Conservation (phyloP, 1,284 basidiomycete genomes). For the Sutorius eximius region DNA sequence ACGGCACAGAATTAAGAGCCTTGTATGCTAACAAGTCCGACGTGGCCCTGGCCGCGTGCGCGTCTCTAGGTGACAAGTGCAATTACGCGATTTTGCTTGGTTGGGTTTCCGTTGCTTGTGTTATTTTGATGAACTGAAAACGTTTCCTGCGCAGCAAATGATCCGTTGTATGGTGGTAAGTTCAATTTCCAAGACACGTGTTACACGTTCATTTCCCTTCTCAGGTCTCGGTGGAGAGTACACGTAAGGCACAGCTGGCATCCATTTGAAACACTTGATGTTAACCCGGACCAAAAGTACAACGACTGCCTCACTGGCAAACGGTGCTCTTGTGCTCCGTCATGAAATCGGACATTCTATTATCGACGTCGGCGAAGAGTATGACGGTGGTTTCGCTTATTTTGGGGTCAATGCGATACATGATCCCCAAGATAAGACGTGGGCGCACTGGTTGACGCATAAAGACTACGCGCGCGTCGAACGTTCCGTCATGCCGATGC, state of each 20-base stretch:
- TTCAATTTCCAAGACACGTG: background rate
- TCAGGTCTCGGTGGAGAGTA: conserved; percentile 78
- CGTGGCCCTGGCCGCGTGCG: conserved; percentile 69
- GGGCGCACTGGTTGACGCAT: conserved; percentile 72
- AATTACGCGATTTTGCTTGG: conserved; percentile 80
- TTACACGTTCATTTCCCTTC: background rate
- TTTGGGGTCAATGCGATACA: conserved; percentile 70
- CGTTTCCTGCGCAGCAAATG: conserved; percentile 55
- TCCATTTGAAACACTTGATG: background rate
- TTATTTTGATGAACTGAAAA: conserved; percentile 12
- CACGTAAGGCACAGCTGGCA: conserved; percentile 52
- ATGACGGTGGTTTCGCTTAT: conserved; percentile 79
- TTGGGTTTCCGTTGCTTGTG: conserved; percentile 26
- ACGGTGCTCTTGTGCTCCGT: conserved; percentile 75
- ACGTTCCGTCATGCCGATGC: conserved; percentile 73
- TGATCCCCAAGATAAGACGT: conserved; percentile 51
- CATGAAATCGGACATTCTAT: conserved; percentile 86
- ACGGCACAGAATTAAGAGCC: conserved; percentile 75
- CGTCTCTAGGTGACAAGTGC: conserved; percentile 62
- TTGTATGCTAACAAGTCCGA: conserved; percentile 73
- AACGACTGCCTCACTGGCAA: conserved; percentile 76
- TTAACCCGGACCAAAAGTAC: conserved; percentile 45
- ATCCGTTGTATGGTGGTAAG: conserved; percentile 78
- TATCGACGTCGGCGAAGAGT: conserved; percentile 81
- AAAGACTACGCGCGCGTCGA: conserved; percentile 50